Evolutionary conservation across 305 asterid genomes (phyloP), one percentile per base, ranked within the genome.

Genomic region (Fraxinus xanthoxyloides): DNA sequence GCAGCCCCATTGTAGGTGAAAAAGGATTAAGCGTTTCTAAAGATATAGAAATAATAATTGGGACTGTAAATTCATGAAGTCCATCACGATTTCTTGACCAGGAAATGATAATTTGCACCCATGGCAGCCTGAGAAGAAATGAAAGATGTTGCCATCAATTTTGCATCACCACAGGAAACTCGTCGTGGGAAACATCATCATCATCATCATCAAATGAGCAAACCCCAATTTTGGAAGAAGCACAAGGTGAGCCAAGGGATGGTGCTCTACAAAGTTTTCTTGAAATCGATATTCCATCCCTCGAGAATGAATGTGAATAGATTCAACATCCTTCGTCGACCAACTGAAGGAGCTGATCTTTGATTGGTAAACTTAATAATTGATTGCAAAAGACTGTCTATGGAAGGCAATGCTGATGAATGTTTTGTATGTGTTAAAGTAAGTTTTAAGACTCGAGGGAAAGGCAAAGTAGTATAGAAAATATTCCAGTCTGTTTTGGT

Each of bases 71-170:
- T 89, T 91, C 86, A 83, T 82, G 87, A 83, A 77, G 84, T 81
- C 30, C 59, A 81, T 76, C 77, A 76, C 54, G 30, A 81, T 89
- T 87, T 87, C 77, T 86, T 94, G 93, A 89, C 84, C 97, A 90
- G 97, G 98, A 86, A 90, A 93, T 87, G 98, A 91, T 80, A 93
- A 90, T 91, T 89, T 93, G 89, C 92, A 90, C 87, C 86, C 89
- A 81, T 91, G 99, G 98, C 97, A 94, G 95, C 94, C 97, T 91
- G 98, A 95, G 92, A 94, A 96, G 95, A 93, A 93, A 85, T 93
- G 95, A 93, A 31, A 69, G 81, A 59, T n/a, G 87, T 78, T 51
- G 63, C 75, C 48, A 59, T 72, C 65, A 72, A 31, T 69, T 48
- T 9, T 40, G 38, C 72, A 72, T 23, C 34, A 56, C 15, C 72